A percentile compares a stretch with the other conserved stretches of the same genome.
These are phyloP conservation scores for Chrysosporium queenslandicum DNA, from an alignment of 2,329 filamentous ascomycete genomes.

Conservation along the genomic window DNA sequence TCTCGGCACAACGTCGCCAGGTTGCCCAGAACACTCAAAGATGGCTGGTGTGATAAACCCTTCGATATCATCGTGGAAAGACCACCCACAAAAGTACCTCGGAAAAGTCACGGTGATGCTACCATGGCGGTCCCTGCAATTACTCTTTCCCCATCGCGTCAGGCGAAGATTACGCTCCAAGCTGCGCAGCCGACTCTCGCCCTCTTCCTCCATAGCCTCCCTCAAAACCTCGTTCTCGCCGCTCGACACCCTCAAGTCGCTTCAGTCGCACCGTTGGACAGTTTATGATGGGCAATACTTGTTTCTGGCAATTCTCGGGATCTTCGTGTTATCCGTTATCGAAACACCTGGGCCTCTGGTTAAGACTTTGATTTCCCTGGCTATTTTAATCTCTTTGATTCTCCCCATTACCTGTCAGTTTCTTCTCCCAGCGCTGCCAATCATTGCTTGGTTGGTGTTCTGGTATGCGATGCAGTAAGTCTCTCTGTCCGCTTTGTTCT, in stretches of 20 bases:
- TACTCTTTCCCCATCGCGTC: constrained; percentile 52
- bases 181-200: constrained; percentile 55
- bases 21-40: constrained; percentile 1
- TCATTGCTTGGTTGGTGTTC: constrained; percentile 77
- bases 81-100: constrained; percentile 36
- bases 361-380: constrained; percentile 62
- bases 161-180: constrained; percentile 59
- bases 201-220: constrained; percentile 61
- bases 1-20: neutral
- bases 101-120: constrained; percentile 39
- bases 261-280: constrained; percentile 71
- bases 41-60: constrained; percentile 25
- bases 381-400: constrained; percentile 59
- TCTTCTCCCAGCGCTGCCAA: constrained; percentile 75
- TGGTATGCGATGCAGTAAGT: constrained; percentile 90
- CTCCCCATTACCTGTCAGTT: constrained; percentile 84
- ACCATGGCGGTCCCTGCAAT: constrained; percentile 42
- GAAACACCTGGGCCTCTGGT: constrained; percentile 65
- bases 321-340: constrained; percentile 77
- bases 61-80: constrained; percentile 38
- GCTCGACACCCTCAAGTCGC: constrained; percentile 61
- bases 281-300: constrained; percentile 78
- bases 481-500: neutral
- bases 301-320: constrained; percentile 59
- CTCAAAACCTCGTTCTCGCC: constrained; percentile 77